These are phyloP conservation scores for Penicillium chermesinum DNA, from an alignment of 495 filamentous ascomycete species.

Conservation along the genomic window DNA sequence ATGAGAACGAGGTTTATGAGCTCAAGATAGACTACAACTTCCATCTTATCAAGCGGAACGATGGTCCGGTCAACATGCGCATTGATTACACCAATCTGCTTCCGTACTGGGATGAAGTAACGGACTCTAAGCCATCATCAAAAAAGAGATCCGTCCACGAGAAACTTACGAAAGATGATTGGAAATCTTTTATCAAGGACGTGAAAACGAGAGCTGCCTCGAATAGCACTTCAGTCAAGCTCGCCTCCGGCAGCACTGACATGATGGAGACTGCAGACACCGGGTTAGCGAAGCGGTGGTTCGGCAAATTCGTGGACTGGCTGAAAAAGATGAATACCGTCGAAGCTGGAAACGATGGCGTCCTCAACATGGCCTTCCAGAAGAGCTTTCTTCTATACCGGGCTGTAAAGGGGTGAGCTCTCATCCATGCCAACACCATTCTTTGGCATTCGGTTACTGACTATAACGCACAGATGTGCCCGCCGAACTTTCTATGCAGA, in stretches of 20 bases:
- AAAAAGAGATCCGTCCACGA: no score
- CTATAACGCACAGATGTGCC: background rate
- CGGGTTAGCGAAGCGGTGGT: conserved; percentile 10
- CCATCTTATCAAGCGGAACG: background rate
- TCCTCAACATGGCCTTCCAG: background rate
- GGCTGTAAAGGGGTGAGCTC: background rate
- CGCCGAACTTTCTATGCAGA: background rate
- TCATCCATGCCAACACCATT: conserved; percentile 1
- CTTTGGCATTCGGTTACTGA: background rate
- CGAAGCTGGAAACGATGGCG: background rate
- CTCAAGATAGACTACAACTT: no score
- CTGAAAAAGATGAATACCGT: conserved; percentile 5
- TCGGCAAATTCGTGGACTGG: background rate
- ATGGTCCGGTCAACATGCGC: conserved; percentile 2
- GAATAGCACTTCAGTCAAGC: background rate
- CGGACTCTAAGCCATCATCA: no score
- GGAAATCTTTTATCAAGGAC: no score
- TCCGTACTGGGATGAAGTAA: background rate
- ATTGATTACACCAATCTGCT: conserved; percentile 6
- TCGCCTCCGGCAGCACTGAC: no score
- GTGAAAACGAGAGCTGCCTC: background rate
- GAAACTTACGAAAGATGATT: no score
- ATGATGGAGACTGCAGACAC: no score
- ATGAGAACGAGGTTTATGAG: conserved; percentile 3
- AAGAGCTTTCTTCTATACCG: conserved; percentile 3